Evolutionary conservation across 371 early-diverging fungal genomes (phyloP).

Genomic region (Mucor irregularis): DNA sequence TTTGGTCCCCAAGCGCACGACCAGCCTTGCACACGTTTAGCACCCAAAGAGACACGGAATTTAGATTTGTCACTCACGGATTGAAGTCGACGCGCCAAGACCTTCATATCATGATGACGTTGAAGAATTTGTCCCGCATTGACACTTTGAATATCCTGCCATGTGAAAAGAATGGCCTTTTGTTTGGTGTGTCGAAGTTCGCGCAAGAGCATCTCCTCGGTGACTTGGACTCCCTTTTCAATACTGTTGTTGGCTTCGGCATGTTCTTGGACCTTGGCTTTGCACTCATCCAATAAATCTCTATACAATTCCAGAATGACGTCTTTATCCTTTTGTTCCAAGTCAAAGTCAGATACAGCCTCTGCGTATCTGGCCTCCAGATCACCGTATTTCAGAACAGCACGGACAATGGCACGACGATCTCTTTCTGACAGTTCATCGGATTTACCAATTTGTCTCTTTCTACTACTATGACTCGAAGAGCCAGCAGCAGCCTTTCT

Average conservation of each 20-base stretch:
- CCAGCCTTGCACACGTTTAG: constrained; percentile 90
- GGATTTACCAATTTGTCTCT: constrained; percentile 25
- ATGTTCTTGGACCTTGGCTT: constrained; percentile 64
- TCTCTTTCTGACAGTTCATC: constrained; percentile 75
- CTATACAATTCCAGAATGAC: constrained; percentile 56
- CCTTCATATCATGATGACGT: constrained; percentile 59
- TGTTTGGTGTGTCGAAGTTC: constrained; percentile 62
- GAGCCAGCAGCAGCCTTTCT: neutral
- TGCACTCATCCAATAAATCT: constrained; percentile 74
- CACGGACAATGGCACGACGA: constrained; percentile 75
- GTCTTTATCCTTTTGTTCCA: constrained; percentile 69
- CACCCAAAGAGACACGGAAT: constrained; percentile 66
- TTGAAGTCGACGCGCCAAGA: constrained; percentile 37
- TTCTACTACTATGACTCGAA: constrained; percentile 8
- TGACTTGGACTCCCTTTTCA: neutral
- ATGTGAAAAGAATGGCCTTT: constrained; percentile 80
- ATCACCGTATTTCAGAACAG: constrained; percentile 81
- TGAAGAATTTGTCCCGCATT: constrained; percentile 81
- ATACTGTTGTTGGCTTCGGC: constrained; percentile 16
- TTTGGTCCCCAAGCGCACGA: constrained; percentile 83
- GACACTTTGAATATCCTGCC: constrained; percentile 76
- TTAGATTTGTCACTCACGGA: constrained; percentile 28
- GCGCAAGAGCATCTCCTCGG: constrained; percentile 45
- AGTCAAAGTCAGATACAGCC: constrained; percentile 77
- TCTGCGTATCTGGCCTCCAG: constrained; percentile 75